Base-by-base conservation (phyloP, 805 yeast genomes). In the Myxozyma geophila region DNA sequence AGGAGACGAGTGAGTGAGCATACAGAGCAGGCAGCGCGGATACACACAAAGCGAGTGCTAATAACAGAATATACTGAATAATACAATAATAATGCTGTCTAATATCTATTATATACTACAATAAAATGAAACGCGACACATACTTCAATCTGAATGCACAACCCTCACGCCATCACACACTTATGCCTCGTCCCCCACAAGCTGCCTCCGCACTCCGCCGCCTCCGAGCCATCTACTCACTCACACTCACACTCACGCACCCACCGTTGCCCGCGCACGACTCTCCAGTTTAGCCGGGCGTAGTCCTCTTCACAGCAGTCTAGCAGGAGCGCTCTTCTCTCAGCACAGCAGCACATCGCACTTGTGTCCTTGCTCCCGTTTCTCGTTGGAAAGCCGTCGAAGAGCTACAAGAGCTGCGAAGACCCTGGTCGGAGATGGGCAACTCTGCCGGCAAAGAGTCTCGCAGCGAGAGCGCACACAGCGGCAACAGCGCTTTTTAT, bases 361-460 rank as follows among this genome's bases (percentile, higher is more conserved):
- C 44, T 40, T 6, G 44, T 15, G 15, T 21, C 28, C 49, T 21
- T 44, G n/a, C 49, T 44, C 49, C 28, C 49, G n/a, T 9, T 17
- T 13, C 49, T 44, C 49, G 19, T 39, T 39, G 41, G 13, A 15
- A 28, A 28, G 44, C 44, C n/a, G 44, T 3, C 44, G 17, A 40
- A 13, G 17, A 40, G n/a, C 17, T n/a, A 28, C 28, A 28, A 28
- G 28, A n/a, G 33, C 33, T 19, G 15, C 15, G 33, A 17, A 47
- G 15, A n/a, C 28, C 13, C 33, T 19, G 23, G 40, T 15, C 36
- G 40, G 36, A 7, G n/a, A 73, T 72, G 75, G 75, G 75, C 43
- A 73, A 72, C 67, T 66, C 70, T 46, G 66, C 66, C 49, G 71
- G 72, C 41, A 72, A 71, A 41, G 74, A 72, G 56, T 54, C 63